A percentile compares a stretch with the other conserved stretches of the same genome.
Evolutionary conservation across 2,329 filamentous ascomycete species (phyloP).

Genomic region (Aaosphaeria pasadenensis): DNA sequence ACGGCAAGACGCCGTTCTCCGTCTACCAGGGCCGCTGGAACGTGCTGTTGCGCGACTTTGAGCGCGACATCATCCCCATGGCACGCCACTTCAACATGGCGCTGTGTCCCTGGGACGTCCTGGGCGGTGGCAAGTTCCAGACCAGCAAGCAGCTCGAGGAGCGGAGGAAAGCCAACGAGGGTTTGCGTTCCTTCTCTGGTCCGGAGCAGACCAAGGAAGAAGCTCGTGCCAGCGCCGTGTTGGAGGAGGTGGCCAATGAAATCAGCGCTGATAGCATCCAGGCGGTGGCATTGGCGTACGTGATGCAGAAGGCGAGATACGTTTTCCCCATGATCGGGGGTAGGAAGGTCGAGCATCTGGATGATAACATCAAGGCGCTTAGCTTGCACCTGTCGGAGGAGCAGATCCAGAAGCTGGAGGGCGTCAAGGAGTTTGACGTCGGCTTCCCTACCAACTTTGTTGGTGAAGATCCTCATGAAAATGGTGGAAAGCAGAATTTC

Average conservation of each 20-base stretch:
- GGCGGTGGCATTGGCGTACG: conserved; percentile 65
- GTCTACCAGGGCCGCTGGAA: conserved; percentile 64
- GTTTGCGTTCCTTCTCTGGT: conserved; percentile 35
- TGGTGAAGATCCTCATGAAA: not conserved
- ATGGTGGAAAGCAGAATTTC: not conserved
- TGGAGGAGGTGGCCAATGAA: conserved; percentile 57
- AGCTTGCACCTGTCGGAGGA: conserved; percentile 55
- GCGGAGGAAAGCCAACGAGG: conserved; percentile 29
- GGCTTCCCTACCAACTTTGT: conserved; percentile 56
- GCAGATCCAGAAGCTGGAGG: conserved; percentile 64
- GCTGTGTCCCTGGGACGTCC: conserved; percentile 48
- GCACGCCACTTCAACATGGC: conserved; percentile 57
- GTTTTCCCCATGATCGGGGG: conserved; percentile 71
- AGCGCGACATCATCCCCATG: conserved; percentile 64
- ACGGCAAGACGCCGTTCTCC: conserved; percentile 1
- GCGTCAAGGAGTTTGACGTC: conserved; percentile 55
- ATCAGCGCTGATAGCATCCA: conserved; percentile 53
- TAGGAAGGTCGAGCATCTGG: conserved; percentile 64
- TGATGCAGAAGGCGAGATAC: conserved; percentile 66
- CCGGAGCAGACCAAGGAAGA: conserved; percentile 42
- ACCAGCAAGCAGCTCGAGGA: conserved; percentile 42
- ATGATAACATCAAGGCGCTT: conserved; percentile 66
- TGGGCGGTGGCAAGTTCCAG: conserved; percentile 43
- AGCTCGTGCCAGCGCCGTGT: conserved; percentile 50
- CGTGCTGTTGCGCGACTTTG: conserved; percentile 59